These are phyloP conservation scores for Malus sylvestris DNA, from an alignment of 306 rosid genomes.

Conservation along the genomic window DNA sequence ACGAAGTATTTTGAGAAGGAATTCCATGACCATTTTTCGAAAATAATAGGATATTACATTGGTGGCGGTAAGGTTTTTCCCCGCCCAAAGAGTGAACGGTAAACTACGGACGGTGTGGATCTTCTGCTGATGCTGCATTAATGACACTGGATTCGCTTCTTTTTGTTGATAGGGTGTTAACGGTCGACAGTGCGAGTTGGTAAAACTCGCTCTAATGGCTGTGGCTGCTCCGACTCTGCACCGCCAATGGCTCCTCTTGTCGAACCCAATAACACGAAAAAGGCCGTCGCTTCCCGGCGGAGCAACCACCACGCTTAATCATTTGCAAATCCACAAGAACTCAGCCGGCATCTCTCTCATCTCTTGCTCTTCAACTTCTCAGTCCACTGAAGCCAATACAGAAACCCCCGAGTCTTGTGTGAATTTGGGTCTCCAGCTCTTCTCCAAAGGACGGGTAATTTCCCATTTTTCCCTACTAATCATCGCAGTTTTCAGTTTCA, in stretches of 20 bases:
- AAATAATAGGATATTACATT: too few relatives aligned
- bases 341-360: constrained; percentile 17
- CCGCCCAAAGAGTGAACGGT: too few relatives aligned
- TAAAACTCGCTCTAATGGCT: constrained; percentile 41
- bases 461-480: background rate
- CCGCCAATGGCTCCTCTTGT: constrained; percentile 41
- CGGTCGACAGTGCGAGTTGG: constrained; percentile 1
- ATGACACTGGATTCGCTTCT: background rate
- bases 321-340: constrained; percentile 18
- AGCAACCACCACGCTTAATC: constrained; percentile 20
- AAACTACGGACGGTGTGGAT: constrained; percentile 2
- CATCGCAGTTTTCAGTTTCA: background rate
- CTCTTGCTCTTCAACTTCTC: constrained; percentile 55
- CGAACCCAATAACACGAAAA: constrained; percentile 32
- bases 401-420: constrained; percentile 77
- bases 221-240: constrained; percentile 44
- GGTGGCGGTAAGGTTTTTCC: too few relatives aligned
- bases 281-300: constrained; percentile 26
- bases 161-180: constrained; percentile 12
- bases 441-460: constrained; percentile 85
- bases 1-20: too few relatives aligned
- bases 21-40: too few relatives aligned
- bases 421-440: constrained; percentile 83
- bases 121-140: background rate
- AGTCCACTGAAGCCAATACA: constrained; percentile 52